Percentiles rank a stretch among this genome's conserved stretches.
These are phyloP conservation scores for Moesziomyces globuligerus DNA, from an alignment of 1,284 basidiomycete species.

Conservation along the genomic window DNA sequence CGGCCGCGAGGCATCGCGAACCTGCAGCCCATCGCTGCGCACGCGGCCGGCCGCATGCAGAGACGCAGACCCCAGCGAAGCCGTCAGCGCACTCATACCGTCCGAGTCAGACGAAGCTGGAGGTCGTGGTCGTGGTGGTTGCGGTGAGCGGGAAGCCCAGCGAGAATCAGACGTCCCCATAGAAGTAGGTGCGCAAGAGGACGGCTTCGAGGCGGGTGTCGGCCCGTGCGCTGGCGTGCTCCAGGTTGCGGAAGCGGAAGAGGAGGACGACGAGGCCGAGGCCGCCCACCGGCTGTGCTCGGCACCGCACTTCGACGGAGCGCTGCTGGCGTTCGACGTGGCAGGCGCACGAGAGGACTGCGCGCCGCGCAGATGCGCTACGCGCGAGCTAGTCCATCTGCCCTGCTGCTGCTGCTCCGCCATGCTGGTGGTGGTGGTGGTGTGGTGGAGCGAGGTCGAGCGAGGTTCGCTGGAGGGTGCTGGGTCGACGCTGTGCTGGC, in stretches of 20 bases:
- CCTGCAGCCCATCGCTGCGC: slow-evolving; percentile 11
- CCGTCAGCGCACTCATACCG: background rate
- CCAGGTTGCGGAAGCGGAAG: background rate
- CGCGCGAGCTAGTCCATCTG: slow-evolving; percentile 28
- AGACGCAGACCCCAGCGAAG: background rate
- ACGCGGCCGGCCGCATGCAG: background rate
- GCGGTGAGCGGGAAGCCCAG: no score
- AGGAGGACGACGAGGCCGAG: background rate
- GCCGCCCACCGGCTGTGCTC: slow-evolving; percentile 39
- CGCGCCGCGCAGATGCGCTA: background rate
- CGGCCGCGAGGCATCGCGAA: slow-evolving; percentile 15
- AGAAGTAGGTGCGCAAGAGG: background rate
- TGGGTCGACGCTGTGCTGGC: background rate
- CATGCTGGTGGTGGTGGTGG: background rate
- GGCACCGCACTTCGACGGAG: slow-evolving; percentile 4
- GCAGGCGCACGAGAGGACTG: background rate
- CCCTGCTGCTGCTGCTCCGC: slow-evolving; percentile 9
- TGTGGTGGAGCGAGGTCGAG: no score
- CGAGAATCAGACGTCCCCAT: background rate
- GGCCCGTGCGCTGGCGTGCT: background rate
- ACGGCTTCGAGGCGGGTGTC: no score
- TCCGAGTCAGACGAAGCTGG: background rate
- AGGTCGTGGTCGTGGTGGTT: no score
- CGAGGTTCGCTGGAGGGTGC: no score
- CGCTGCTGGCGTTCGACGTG: slow-evolving; percentile 1